Conservation (phyloP, 192 early-diverging fungal species). For the Glomus cerebriforme region DNA sequence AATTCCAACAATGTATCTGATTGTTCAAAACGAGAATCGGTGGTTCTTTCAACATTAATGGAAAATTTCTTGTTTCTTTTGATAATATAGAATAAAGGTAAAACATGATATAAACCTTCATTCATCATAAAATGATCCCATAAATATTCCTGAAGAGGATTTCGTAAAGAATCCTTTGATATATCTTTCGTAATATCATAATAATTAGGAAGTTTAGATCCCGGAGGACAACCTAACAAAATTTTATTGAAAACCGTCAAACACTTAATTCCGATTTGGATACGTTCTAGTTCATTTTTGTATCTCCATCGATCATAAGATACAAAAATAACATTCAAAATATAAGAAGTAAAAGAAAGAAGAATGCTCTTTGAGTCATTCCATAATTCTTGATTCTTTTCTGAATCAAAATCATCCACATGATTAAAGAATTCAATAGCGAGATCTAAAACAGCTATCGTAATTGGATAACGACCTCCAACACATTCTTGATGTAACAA, state of each 20-base stretch:
- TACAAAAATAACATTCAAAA: constrained; percentile 40
- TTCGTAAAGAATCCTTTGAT: constrained; percentile 18
- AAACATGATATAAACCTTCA: constrained; percentile 48
- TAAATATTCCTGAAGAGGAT: constrained; percentile 42
- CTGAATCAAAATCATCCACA: neutral
- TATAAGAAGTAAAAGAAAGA: constrained; percentile 41
- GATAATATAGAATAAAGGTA: constrained; percentile 49
- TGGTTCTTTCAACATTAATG: constrained; percentile 38
- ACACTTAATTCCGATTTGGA: constrained; percentile 38
- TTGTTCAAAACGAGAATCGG: constrained; percentile 21
- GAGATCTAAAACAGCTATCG: constrained; percentile 42
- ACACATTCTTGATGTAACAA: constrained; percentile 33
- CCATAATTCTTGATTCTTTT: constrained; percentile 32
- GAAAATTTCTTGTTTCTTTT: constrained; percentile 42
- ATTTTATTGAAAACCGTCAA: constrained; percentile 40
- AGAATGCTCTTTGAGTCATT: constrained; percentile 38
- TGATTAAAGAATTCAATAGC: constrained; percentile 26
- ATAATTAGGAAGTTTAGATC: constrained; percentile 10
- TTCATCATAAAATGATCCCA: constrained; percentile 49
- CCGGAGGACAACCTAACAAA: constrained; percentile 35
- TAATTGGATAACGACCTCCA: constrained; percentile 37
- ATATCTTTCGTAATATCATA: constrained; percentile 22
- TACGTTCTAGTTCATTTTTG: constrained; percentile 38
- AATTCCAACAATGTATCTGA: constrained; percentile 40
- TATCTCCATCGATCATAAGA: constrained; percentile 49